These are phyloP conservation scores for Lachancea dasiensis DNA, from an alignment of 805 yeast species.

Conservation along the genomic window DNA sequence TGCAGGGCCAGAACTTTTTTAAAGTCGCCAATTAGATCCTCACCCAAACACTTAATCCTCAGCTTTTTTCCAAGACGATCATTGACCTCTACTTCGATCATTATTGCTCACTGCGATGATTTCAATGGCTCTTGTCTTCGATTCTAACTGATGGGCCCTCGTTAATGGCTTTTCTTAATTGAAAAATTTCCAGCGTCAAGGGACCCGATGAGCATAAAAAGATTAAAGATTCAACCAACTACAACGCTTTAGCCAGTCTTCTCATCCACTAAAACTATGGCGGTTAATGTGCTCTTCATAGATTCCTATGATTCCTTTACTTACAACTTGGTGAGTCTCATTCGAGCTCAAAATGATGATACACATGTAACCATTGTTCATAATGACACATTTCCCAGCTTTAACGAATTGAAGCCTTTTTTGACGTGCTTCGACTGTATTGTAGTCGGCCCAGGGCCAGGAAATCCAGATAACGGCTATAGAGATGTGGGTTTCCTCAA, in stretches of 20 bases:
- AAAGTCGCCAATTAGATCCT: conserved; percentile 85
- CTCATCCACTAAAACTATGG: conserved; percentile 4
- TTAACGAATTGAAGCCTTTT: conserved; percentile 20
- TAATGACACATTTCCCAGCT: conserved; percentile 31
- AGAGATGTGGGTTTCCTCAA: conserved; percentile 71
- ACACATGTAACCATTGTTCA: conserved; percentile 34
- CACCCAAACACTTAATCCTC: conserved; percentile 77
- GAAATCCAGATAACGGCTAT: conserved; percentile 56
- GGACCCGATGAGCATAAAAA: neutral
- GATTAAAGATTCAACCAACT: neutral
- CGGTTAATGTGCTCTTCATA: conserved; percentile 36
- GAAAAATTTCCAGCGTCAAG: conserved; percentile 4
- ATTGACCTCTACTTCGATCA: conserved; percentile 70
- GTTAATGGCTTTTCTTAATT: too few relatives aligned
- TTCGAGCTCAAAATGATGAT: conserved; percentile 38
- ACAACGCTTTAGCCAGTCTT: neutral
- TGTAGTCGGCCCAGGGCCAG: conserved; percentile 97
- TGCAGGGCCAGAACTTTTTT: conserved; percentile 79
- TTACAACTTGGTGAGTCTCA: conserved; percentile 62
- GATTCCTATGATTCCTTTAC: conserved; percentile 97
- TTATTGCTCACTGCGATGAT: conserved; percentile 23
- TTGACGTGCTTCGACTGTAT: conserved; percentile 60
- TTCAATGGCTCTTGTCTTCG: neutral
- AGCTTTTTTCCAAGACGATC: conserved; percentile 84
- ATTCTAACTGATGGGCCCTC: too few relatives aligned